Evolutionary conservation across 805 yeast genomes (phyloP).

Genomic region (Ogataea ganodermae): DNA sequence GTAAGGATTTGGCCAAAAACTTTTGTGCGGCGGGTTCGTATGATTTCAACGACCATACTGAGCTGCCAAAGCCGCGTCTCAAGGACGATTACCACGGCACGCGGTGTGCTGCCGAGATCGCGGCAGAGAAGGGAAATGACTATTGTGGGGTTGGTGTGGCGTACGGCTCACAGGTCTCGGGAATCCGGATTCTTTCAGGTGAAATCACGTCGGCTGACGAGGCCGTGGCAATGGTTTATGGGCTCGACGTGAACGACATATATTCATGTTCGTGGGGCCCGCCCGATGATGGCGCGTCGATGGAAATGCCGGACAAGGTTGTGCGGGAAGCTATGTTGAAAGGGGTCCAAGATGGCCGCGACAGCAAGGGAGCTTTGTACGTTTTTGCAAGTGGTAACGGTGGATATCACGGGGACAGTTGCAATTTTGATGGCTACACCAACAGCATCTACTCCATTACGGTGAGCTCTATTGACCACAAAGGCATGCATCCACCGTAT

Average conservation of each 20-base stretch:
- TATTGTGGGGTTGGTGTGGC: slow-evolving; percentile 99
- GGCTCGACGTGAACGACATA: slow-evolving; percentile 81
- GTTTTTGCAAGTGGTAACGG: slow-evolving; percentile 98
- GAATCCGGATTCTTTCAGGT: slow-evolving; percentile 85
- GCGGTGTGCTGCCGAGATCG: slow-evolving; percentile 96
- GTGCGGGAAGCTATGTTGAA: slow-evolving; percentile 82
- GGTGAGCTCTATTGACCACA: slow-evolving; percentile 88
- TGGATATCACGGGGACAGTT: slow-evolving; percentile 76
- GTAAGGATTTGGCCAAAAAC: slow-evolving; percentile 68
- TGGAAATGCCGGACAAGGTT: slow-evolving; percentile 79
- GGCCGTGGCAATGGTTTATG: slow-evolving; percentile 84
- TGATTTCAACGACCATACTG: slow-evolving; percentile 82
- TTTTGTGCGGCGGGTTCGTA: slow-evolving; percentile 82
- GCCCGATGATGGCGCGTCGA: slow-evolving; percentile 82
- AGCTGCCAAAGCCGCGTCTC: slow-evolving; percentile 78
- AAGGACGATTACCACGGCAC: slow-evolving; percentile 93
- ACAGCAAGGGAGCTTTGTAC: slow-evolving; percentile 79
- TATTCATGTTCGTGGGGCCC: slow-evolving; percentile 99
- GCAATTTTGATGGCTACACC: slow-evolving; percentile 97
- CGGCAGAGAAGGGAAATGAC: slow-evolving; percentile 77
- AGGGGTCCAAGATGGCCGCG: slow-evolving; percentile 82
- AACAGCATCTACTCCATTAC: slow-evolving; percentile 94
- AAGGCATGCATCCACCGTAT: slow-evolving; percentile 84
- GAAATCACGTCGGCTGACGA: slow-evolving; percentile 82
- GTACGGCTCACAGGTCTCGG: slow-evolving; percentile 79